phyloP scores from a whole-genome alignment of 805 yeast genomes.

The Tetrapisispora pingtungensis region DNA sequence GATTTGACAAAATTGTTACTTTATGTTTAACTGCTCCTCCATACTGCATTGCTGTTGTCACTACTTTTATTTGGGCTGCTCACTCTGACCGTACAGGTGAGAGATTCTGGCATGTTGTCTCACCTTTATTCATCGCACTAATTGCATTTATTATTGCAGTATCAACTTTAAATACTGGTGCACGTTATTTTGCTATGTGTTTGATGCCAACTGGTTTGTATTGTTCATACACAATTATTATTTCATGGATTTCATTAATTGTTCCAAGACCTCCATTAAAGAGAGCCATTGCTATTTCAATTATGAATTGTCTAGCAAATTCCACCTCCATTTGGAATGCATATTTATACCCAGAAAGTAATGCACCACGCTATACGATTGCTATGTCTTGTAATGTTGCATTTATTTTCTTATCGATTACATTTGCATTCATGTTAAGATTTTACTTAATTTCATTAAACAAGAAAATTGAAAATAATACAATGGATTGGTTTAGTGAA shows the following conservation, averaged over 20 bases:
- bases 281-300: slow-evolving; percentile 47
- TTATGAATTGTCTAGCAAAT: slow-evolving; percentile 47
- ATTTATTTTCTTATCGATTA: slow-evolving; percentile 34
- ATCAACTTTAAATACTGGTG: slow-evolving; percentile 43
- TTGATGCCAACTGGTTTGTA: slow-evolving; percentile 48
- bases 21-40: slow-evolving; percentile 53
- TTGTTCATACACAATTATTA: slow-evolving; percentile 42
- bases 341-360: slow-evolving; percentile 37
- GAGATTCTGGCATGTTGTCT: slow-evolving; percentile 39
- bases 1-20: slow-evolving; percentile 40
- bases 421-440: slow-evolving; percentile 32
- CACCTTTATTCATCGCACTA: slow-evolving; percentile 33
- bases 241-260: slow-evolving; percentile 48
- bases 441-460: slow-evolving; percentile 33
- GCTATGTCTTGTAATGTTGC: slow-evolving; percentile 43
- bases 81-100: slow-evolving; percentile 51
- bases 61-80: slow-evolving; percentile 43
- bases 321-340: slow-evolving; percentile 50
- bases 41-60: slow-evolving; percentile 40
- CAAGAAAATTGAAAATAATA: slow-evolving; percentile 34
- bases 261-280: slow-evolving; percentile 50
- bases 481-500: slow-evolving; percentile 42
- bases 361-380: slow-evolving; percentile 37
- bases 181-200: slow-evolving; percentile 51
- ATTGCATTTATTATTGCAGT: slow-evolving; percentile 28